A percentile compares a stretch with the other conserved stretches of the same genome.
Evolutionary conservation across 2,329 filamentous ascomycete genomes (phyloP).

Genomic region (Cadophora luteo-olivacea): DNA sequence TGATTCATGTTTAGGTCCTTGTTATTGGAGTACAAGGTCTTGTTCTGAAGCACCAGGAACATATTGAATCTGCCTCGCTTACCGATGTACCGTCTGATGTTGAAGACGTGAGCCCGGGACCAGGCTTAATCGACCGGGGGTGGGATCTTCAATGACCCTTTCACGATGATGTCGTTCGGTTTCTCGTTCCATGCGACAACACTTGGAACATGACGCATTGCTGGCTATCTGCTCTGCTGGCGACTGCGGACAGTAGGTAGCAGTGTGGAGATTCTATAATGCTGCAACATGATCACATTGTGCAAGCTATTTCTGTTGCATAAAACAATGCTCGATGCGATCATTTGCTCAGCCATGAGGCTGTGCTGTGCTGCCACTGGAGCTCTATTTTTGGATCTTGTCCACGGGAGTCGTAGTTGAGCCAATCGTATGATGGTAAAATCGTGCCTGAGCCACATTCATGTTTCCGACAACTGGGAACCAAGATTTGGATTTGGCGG

Average conservation of each 20-base stretch:
- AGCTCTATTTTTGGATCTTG: background rate
- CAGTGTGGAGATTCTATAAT: slow-evolving; percentile 5
- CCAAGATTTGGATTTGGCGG: slow-evolving; percentile 1
- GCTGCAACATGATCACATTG: slow-evolving; percentile 3
- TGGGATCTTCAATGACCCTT: background rate
- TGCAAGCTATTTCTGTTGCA: slow-evolving; percentile 18
- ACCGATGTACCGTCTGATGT: slow-evolving; percentile 11
- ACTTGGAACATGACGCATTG: background rate
- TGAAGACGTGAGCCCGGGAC: background rate
- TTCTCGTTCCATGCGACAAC: background rate
- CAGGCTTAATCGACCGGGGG: background rate
- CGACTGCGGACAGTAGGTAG: slow-evolving; percentile 1
- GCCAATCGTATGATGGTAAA: background rate
- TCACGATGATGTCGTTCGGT: background rate
- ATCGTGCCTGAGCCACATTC: background rate
- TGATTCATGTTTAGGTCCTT: background rate
- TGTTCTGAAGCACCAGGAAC: background rate
- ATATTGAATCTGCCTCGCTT: slow-evolving; percentile 6
- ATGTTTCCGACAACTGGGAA: background rate
- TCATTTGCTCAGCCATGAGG: slow-evolving; percentile 3
- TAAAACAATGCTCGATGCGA: slow-evolving; percentile 2
- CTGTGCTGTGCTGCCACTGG: slow-evolving; percentile 8
- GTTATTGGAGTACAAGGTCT: background rate
- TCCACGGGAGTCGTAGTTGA: background rate
- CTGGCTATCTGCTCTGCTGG: background rate